Evolutionary conservation across 345 rosid species (phyloP).

Genomic region (Pistacia vera): DNA sequence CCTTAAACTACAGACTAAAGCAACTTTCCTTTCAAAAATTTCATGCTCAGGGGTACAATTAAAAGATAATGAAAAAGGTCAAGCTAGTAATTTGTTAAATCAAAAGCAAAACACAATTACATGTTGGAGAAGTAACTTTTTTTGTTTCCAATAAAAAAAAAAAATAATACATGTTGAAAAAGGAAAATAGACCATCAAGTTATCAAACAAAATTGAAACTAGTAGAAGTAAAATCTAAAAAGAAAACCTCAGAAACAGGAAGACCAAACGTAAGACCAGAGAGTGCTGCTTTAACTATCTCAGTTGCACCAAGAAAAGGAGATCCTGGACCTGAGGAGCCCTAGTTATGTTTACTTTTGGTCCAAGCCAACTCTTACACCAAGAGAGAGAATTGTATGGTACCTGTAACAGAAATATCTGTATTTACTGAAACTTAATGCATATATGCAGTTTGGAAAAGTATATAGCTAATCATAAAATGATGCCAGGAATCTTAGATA

Average conservation of each 20-base stretch:
- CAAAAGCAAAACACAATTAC: not conserved
- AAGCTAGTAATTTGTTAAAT: not conserved
- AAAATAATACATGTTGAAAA: conserved; percentile 15
- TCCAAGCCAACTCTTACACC: conserved; percentile 99
- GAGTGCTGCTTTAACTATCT: conserved; percentile 73
- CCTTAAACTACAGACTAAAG: conserved; percentile 2
- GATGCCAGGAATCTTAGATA: not conserved
- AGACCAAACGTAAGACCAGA: conserved; percentile 91
- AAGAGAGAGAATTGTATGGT: conserved; percentile 92
- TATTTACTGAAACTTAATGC: conserved; percentile 10
- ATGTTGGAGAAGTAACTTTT: not conserved
- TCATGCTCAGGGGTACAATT: not conserved
- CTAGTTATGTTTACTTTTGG: conserved; percentile 84
- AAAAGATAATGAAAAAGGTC: not conserved
- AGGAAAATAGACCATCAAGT: not conserved
- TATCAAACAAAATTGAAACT: not conserved
- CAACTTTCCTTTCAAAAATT: not conserved
- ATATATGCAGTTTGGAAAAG: conserved; percentile 9
- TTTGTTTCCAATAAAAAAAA: conserved; percentile 10
- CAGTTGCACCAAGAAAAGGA: conserved; percentile 95
- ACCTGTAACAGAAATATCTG: conserved; percentile 48
- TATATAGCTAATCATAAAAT: not conserved
- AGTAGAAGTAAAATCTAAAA: conserved; percentile 18
- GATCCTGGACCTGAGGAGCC: conserved; percentile 97
- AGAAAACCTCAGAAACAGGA: conserved; percentile 91